phyloP scores from a whole-genome alignment of 192 early-diverging fungal genomes.

The Coemansia sp. region DNA sequence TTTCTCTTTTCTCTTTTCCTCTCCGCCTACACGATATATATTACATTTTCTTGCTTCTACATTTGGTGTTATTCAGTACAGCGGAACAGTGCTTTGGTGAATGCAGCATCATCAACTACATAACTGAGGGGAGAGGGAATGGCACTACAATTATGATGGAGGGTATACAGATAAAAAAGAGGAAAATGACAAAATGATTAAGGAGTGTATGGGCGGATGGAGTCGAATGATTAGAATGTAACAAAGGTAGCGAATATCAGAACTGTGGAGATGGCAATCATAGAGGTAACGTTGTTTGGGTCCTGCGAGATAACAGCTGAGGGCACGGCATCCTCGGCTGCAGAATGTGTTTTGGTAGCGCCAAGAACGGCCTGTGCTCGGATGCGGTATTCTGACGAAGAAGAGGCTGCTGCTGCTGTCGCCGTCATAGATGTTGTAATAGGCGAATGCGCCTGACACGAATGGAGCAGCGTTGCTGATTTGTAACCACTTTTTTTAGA shows the following conservation, averaged over 20 bases:
- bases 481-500: too few species aligned
- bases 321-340: conserved; percentile 24
- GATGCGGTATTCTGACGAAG: conserved; percentile 18
- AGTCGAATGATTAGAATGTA: conserved; percentile 26
- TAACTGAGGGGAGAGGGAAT: too few species aligned
- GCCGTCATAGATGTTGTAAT: too few species aligned
- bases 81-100: too few species aligned
- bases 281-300: conserved; percentile 35
- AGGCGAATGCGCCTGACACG: too few species aligned
- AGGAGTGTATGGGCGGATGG: not conserved
- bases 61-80: too few species aligned
- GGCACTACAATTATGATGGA: not conserved
- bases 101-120: too few species aligned
- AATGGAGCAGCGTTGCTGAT: too few species aligned
- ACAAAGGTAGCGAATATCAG: conserved; percentile 53
- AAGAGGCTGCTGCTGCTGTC: too few species aligned
- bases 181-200: not conserved
- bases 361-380: conserved; percentile 35
- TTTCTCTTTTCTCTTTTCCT: conserved; percentile 7
- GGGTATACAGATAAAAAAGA: not conserved
- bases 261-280: conserved; percentile 51
- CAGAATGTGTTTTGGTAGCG: conserved; percentile 21
- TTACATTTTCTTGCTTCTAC: not conserved
- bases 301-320: conserved; percentile 28
- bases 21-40: not conserved